phyloP scores from a whole-genome alignment of 768 basidiomycete species.

The Collybia mongolica region DNA sequence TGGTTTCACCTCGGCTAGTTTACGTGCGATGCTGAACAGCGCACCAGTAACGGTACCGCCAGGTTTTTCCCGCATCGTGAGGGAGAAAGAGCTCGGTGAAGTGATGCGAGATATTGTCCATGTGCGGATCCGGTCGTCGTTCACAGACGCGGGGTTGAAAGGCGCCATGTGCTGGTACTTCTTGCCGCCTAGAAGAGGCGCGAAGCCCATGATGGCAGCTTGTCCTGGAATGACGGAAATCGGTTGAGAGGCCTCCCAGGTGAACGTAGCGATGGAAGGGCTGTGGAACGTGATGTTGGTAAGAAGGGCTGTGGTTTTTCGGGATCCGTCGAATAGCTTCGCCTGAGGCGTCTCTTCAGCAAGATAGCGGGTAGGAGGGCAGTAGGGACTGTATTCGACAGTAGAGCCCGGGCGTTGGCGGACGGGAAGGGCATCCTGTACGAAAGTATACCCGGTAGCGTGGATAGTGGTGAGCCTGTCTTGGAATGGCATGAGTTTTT shows the following conservation, averaged over 20 bases:
- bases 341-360: conserved; percentile 40
- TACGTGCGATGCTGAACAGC: conserved; percentile 48
- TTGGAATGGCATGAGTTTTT: conserved; percentile 53
- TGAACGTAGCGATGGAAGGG: conserved; percentile 53
- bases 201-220: conserved; percentile 54
- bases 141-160: conserved; percentile 39
- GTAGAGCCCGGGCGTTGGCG: conserved; percentile 33
- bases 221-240: conserved; percentile 46
- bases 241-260: conserved; percentile 34
- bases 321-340: conserved; percentile 24
- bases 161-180: conserved; percentile 54
- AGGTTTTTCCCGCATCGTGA: conserved; percentile 57
- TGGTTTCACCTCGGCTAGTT: conserved; percentile 35
- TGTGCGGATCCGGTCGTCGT: conserved; percentile 64
- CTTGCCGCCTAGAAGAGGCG: conserved; percentile 43
- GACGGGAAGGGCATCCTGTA: conserved; percentile 53
- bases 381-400: conserved; percentile 46
- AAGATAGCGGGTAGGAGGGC: conserved; percentile 53
- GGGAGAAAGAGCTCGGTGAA: conserved; percentile 27
- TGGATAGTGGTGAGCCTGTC: conserved; percentile 46
- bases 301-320: conserved; percentile 32
- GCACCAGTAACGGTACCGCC: conserved; percentile 56
- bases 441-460: conserved; percentile 52
- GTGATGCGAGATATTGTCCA: conserved; percentile 55
- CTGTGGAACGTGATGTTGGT: conserved; percentile 40